Base-by-base conservation (phyloP, 129 eudicot species). In the sunflower (Helianthus annuus) region DNA sequence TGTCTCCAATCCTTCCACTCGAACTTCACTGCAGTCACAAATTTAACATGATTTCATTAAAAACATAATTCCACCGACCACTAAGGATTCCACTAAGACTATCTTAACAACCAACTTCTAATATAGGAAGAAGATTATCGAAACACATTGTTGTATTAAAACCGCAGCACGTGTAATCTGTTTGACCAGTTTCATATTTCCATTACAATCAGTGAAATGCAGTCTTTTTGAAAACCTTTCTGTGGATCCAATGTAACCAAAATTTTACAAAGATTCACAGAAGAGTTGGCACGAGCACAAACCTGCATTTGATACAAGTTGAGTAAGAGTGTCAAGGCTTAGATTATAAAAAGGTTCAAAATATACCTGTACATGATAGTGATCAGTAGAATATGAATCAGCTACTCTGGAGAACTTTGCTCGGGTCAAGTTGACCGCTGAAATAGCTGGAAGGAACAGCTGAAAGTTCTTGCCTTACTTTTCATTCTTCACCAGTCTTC, bases 1-100 rank as follows among this genome's bases (percentile, higher is more conserved):
- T 9, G 90, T 90, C 83, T 90, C 96, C 81, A 94, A 71, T 79
- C 99, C 97, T 82, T 94, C 97, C 40, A 94, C 97, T 44, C 89
- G 91, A 22, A 94, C 97, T 86, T 94, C 92, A 81, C 97, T 90
- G 85, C 16, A 69, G 14, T 48, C 1, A 78, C 63, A 66, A 60
- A 70, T 27, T 69, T 61, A 49, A 48, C 22, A 40, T 52, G 54
- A 6, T 45, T 12, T 51, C 6, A 60, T 70, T 27, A 62, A n/a
- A 76, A 49, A 66, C 58, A 0, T 49, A 5, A 49, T 49, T 49
- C 55, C 55, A 49, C 16, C 32, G 32, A 27, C 32, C 32, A 27
- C 32, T 27, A 27, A 27, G 2, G 32, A 27, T 27, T 27, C 32
- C 32, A 29, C 22, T 19, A 49, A 49, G 17, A 19, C 16, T 49